phyloP scores from a whole-genome alignment of 306 rosid species.

The Casuarina equisetifolia region DNA sequence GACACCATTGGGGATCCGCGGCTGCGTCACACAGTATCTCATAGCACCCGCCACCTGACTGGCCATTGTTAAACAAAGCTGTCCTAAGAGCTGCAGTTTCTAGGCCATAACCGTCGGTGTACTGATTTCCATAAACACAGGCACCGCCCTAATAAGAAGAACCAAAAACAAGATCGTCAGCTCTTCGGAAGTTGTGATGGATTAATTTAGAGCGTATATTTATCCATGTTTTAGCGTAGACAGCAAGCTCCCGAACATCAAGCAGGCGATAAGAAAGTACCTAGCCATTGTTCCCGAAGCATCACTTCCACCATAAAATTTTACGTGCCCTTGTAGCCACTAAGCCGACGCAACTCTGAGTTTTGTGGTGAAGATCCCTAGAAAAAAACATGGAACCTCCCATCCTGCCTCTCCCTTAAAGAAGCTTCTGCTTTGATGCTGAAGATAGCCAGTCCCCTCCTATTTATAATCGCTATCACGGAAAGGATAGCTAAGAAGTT shows the following conservation, averaged over 20 bases:
- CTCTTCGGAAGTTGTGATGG: too few relatives aligned
- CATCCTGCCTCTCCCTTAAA: constrained; percentile 27
- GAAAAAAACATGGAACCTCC: neutral
- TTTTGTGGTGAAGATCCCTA: constrained; percentile 32
- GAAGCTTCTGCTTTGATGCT: constrained; percentile 18
- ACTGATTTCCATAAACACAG: constrained; percentile 65
- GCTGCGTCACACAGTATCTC: constrained; percentile 50
- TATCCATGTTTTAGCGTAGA: too few relatives aligned
- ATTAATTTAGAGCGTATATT: too few relatives aligned
- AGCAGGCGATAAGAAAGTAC: neutral
- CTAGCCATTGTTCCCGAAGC: constrained; percentile 72
- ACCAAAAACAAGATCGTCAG: neutral
- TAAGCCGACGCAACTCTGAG: constrained; percentile 30
- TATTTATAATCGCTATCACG: constrained; percentile 35
- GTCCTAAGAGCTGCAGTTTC: constrained; percentile 69
- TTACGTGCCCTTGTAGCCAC: constrained; percentile 56
- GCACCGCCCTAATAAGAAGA: constrained; percentile 47
- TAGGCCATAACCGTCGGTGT: constrained; percentile 52
- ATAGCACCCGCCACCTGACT: constrained; percentile 68
- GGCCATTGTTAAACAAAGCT: constrained; percentile 56
- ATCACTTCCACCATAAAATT: constrained; percentile 71
- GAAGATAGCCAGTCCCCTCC: constrained; percentile 8
- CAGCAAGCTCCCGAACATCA: neutral
- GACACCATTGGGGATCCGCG: constrained; percentile 59
- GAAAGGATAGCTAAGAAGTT: constrained; percentile 6